A percentile compares a stretch with the other conserved stretches of the same genome.
phyloP scores from a whole-genome alignment of 306 rosid species.

The Lagenaria siceraria region DNA sequence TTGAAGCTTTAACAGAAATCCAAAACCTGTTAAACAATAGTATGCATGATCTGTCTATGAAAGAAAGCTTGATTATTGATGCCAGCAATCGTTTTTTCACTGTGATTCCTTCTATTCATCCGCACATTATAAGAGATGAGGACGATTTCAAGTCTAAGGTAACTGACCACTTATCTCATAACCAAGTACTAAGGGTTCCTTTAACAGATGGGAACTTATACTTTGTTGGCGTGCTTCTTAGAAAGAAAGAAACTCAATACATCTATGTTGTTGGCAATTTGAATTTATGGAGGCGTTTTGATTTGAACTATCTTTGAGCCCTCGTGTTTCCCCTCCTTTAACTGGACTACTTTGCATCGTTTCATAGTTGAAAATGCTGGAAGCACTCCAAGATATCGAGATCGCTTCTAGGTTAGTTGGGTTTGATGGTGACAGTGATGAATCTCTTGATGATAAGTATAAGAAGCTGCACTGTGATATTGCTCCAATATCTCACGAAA shows the following conservation, averaged over 20 bases:
- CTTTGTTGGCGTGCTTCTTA: neutral
- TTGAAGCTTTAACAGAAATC: constrained; percentile 89
- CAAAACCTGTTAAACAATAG: constrained; percentile 54
- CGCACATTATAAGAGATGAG: constrained; percentile 74
- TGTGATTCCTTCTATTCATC: constrained; percentile 87
- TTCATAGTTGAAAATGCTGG: constrained; percentile 92
- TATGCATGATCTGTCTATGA: constrained; percentile 33
- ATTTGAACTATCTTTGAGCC: neutral
- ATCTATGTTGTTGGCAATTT: neutral
- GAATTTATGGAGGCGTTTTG: neutral
- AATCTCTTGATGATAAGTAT: constrained; percentile 84
- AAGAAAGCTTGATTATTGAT: constrained; percentile 80
- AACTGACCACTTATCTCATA: neutral
- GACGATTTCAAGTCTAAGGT: constrained; percentile 89
- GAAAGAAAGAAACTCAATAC: neutral
- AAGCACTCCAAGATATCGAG: constrained; percentile 97
- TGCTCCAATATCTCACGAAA: constrained; percentile 66
- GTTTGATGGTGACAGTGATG: constrained; percentile 62
- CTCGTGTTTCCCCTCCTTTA: neutral
- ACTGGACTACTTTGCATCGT: constrained; percentile 8
- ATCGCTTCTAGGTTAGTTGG: constrained; percentile 96
- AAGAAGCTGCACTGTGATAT: constrained; percentile 70
- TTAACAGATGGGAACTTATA: neutral
- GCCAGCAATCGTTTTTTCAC: constrained; percentile 98
- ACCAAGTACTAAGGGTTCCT: neutral